Percentiles rank a stretch among this genome's conserved stretches.
Evolutionary conservation across 2,329 filamentous ascomycete species (phyloP).

Genomic region (Cladosporium sp.): DNA sequence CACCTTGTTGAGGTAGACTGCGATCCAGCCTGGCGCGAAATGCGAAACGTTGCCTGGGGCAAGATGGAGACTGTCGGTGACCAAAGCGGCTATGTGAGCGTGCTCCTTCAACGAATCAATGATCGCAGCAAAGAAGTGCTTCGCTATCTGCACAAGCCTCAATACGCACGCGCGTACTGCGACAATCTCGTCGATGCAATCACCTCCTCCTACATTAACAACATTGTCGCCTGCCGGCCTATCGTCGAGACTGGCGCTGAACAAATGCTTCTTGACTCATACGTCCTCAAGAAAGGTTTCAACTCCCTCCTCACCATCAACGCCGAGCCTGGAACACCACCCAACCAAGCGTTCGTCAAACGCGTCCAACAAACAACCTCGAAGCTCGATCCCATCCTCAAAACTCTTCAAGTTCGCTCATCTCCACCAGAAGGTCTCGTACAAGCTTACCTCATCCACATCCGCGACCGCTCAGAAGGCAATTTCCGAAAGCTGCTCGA

Average conservation of each 20-base stretch:
- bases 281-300: slow-evolving; percentile 77
- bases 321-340: slow-evolving; percentile 48
- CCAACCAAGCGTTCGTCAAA: slow-evolving; percentile 70
- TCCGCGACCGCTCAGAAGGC: slow-evolving; percentile 84
- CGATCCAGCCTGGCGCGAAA: slow-evolving; percentile 89
- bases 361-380: slow-evolving; percentile 79
- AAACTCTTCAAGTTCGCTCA: slow-evolving; percentile 90
- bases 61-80: slow-evolving; percentile 91
- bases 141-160: slow-evolving; percentile 75
- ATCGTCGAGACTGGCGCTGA: slow-evolving; percentile 93
- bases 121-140: slow-evolving; percentile 70
- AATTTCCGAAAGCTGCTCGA: slow-evolving; percentile 98
- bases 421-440: slow-evolving; percentile 90
- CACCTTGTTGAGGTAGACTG: slow-evolving; percentile 76
- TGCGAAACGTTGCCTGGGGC: slow-evolving; percentile 94
- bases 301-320: slow-evolving; percentile 64
- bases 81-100: slow-evolving; percentile 85
- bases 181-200: slow-evolving; percentile 92
- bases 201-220: slow-evolving; percentile 72
- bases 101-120: slow-evolving; percentile 72
- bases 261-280: slow-evolving; percentile 96
- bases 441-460: slow-evolving; percentile 95
- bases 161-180: slow-evolving; percentile 90
- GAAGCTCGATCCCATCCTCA: slow-evolving; percentile 86
- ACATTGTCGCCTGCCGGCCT: slow-evolving; percentile 82